Conservation (phyloP, 2,329 filamentous ascomycete genomes). For the Monilinia laxa region DNA sequence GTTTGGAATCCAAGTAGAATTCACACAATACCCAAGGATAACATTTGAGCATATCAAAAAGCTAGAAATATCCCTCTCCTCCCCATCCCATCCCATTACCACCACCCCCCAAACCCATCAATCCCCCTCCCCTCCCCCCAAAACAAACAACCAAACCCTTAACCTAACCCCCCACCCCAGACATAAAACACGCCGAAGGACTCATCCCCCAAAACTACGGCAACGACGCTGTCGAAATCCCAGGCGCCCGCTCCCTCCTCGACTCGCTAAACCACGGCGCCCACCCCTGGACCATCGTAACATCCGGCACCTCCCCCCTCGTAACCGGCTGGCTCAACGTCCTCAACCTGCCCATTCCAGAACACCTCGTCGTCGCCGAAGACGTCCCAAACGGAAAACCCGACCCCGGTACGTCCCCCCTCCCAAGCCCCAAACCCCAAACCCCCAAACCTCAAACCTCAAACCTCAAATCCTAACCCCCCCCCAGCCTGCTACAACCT, state of each 20-base stretch:
- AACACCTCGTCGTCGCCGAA: slow-evolving; percentile 71
- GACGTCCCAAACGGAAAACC: slow-evolving; percentile 75
- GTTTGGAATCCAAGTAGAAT: background rate
- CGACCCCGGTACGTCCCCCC: slow-evolving; percentile 51
- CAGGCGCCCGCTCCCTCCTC: slow-evolving; percentile 73
- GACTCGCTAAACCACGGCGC: slow-evolving; percentile 59
- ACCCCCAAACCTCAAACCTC: too few species aligned
- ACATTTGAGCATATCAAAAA: background rate
- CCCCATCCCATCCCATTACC: background rate
- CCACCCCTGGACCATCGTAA: slow-evolving; percentile 77
- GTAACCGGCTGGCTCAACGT: slow-evolving; percentile 71
- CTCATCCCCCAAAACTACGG: slow-evolving; percentile 75
- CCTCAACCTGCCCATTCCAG: slow-evolving; percentile 63
- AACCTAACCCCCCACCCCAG: slow-evolving; percentile 48
- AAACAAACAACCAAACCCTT: background rate
- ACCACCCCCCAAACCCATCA: background rate
- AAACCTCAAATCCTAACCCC: background rate
- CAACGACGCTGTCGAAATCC: slow-evolving; percentile 77
- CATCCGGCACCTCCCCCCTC: slow-evolving; percentile 67
- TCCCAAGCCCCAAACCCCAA: too few species aligned
- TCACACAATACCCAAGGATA: background rate
- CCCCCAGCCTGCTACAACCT: slow-evolving; percentile 61
- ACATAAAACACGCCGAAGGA: slow-evolving; percentile 76
- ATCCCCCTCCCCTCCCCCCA: background rate
- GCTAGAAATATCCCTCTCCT: rapidly evolving